These are phyloP conservation scores for Lactarius evosmus DNA, from an alignment of 768 basidiomycete genomes.

Conservation along the genomic window DNA sequence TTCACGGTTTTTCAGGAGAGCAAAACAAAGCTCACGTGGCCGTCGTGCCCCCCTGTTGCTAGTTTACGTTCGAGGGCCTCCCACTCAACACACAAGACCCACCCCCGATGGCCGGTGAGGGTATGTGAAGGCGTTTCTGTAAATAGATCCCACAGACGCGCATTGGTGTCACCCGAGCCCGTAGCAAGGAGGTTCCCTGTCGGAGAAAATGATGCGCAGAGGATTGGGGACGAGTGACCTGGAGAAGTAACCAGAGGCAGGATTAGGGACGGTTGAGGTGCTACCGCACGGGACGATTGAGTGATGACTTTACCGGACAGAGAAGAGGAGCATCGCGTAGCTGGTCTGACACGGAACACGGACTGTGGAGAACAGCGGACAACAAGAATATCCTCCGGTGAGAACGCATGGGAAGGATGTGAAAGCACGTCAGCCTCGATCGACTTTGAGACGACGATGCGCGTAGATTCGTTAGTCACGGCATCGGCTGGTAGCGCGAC, in stretches of 20 bases:
- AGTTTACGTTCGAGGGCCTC: slow-evolving; percentile 87
- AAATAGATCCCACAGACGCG: slow-evolving; percentile 89
- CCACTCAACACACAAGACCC: slow-evolving; percentile 98
- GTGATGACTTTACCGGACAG: slow-evolving; percentile 59
- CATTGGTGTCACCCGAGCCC: slow-evolving; percentile 91
- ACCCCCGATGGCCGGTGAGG: slow-evolving; percentile 85
- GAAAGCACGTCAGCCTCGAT: slow-evolving; percentile 77
- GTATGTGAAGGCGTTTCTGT: slow-evolving; percentile 90
- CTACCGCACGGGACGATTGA: not conserved
- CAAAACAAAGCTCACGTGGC: slow-evolving; percentile 57
- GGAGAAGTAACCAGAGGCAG: not conserved
- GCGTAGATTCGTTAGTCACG: slow-evolving; percentile 50
- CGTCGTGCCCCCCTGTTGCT: slow-evolving; percentile 93
- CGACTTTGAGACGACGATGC: slow-evolving; percentile 81
- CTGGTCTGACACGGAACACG: slow-evolving; percentile 90
- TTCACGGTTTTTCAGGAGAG: not conserved
- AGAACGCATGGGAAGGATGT: slow-evolving; percentile 68
- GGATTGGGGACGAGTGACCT: slow-evolving; percentile 91
- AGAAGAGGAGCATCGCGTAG: slow-evolving; percentile 91
- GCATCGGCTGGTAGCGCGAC: slow-evolving; percentile 64
- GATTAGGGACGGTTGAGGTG: not conserved
- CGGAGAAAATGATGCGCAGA: slow-evolving; percentile 94
- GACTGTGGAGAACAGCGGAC: slow-evolving; percentile 94
- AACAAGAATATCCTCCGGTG: slow-evolving; percentile 82
- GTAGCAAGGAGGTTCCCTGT: slow-evolving; percentile 90